Evolutionary conservation across 2,329 filamentous ascomycete species (phyloP), one percentile per base, ranked within the genome.

Genomic region (Cryoendolithus antarcticus): DNA sequence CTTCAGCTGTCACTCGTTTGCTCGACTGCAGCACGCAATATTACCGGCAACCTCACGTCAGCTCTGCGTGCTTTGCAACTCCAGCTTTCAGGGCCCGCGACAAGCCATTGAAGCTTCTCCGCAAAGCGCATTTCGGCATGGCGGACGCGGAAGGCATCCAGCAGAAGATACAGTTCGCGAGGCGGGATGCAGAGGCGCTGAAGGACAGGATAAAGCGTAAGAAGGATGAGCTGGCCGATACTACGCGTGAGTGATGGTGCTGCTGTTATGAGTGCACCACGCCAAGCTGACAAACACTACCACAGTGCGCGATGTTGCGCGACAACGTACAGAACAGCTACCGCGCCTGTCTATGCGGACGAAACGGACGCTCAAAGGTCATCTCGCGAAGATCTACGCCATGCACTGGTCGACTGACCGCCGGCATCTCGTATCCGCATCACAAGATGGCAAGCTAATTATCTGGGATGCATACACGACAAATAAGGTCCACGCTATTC

Each of bases 341-440:
- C 86, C 89, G 49, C 82, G 83, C 65, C 91, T 93, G 64, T 75
- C 89, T 60, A 96, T 98, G 91, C 93, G 91, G 74, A 84, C 89
- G 49, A 91, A 93, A 71, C 83, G 86, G 57, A 95, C 88, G 37
- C 74, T 98, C 51, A 96, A 96, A 71, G 91, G 91, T 50, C 91
- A 98, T 73, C 70, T 98, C 51, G 91, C 91, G 56, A 98, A 98
- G 71, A 98, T 98, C 57, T 98, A 98, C 65, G 91, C 91, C 56
- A 98, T 98, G 91, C 91, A 98, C 71, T 98, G 91, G 91, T 96
- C 91, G 28, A 98, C 91, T 48, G 91, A 98, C 67, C 80, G 91
- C 59, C 80, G 91, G 64, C 91, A 96, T 66, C 77, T 96, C 45
- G 91, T 98, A 38, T 96, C 91, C 9, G 91, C 91, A 48, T 98